Percentiles rank a stretch among this genome's conserved stretches.
Conservation (phyloP, 495 filamentous ascomycete genomes). For the Penicillium verhagenii region DNA sequence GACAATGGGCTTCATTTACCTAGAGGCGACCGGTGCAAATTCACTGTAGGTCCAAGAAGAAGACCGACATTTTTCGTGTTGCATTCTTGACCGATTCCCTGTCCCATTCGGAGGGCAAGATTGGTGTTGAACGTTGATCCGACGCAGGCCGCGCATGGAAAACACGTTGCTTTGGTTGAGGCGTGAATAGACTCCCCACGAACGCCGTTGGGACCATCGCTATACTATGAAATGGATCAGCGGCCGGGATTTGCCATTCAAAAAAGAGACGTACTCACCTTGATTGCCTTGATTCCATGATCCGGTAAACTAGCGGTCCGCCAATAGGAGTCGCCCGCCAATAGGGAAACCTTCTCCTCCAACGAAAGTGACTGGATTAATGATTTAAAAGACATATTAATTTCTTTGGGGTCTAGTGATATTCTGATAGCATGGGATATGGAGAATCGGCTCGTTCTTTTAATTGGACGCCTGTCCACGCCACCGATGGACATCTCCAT, state of each 20-base stretch:
- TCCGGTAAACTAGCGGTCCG: neutral
- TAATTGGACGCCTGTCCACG: neutral
- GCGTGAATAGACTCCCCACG: neutral
- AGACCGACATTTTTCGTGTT: neutral
- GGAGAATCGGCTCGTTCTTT: neutral
- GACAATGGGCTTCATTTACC: neutral
- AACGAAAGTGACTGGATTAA: neutral
- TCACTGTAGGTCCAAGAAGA: neutral
- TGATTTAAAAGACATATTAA: neutral
- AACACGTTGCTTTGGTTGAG: neutral
- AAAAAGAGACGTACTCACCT: neutral
- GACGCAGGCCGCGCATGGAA: neutral
- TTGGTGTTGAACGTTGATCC: neutral
- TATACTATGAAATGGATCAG: neutral
- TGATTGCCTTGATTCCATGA: neutral
- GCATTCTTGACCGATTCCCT: neutral
- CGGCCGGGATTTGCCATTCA: neutral
- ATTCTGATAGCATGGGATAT: neutral
- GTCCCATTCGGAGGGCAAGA: neutral
- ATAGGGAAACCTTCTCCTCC: constrained; percentile 1
- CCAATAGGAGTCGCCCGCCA: neutral
- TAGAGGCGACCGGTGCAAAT: neutral
- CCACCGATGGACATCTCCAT: neutral
- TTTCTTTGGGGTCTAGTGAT: neutral
- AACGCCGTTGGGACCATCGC: neutral